These are phyloP conservation scores for Amanita phalloides DNA, from an alignment of 768 basidiomycete genomes.

Conservation along the genomic window DNA sequence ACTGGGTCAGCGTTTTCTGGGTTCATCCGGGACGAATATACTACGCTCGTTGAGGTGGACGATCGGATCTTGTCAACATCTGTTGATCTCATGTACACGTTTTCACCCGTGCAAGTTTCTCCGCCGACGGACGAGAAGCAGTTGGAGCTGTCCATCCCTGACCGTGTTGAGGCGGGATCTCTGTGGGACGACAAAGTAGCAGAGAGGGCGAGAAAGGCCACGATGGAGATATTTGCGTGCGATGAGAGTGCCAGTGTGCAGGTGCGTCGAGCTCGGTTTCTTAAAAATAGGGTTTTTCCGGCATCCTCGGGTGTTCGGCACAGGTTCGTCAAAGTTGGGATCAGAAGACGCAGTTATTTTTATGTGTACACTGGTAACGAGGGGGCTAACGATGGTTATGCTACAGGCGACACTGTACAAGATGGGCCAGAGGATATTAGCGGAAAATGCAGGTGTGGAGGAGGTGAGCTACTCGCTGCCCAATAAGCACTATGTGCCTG, in stretches of 20 bases:
- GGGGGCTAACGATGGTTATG: background rate
- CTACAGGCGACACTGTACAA: conserved; percentile 82
- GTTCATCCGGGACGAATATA: conserved; percentile 80
- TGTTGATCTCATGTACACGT: conserved; percentile 66
- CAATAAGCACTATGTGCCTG: conserved; percentile 92
- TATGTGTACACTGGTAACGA: background rate
- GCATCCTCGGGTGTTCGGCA: background rate
- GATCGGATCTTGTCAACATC: conserved; percentile 90
- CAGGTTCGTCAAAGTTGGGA: background rate
- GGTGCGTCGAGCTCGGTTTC: conserved; percentile 30
- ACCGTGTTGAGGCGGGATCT: conserved; percentile 29
- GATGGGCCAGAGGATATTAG: conserved; percentile 69
- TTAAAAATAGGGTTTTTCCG: background rate
- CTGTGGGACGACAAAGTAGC: conserved; percentile 51
- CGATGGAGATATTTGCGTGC: conserved; percentile 71
- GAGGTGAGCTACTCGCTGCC: conserved; percentile 68
- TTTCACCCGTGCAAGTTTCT: conserved; percentile 34
- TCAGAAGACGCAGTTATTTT: conserved; percentile 6
- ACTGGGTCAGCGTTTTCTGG: conserved; percentile 77
- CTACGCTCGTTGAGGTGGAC: conserved; percentile 73
- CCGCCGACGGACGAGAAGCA: conserved; percentile 41
- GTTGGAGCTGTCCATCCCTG: conserved; percentile 35
- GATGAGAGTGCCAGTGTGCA: conserved; percentile 92
- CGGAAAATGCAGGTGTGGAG: conserved; percentile 48
- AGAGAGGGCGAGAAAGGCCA: conserved; percentile 44